phyloP scores from a whole-genome alignment of 768 basidiomycete genomes.

The Tylopilus balloui region DNA sequence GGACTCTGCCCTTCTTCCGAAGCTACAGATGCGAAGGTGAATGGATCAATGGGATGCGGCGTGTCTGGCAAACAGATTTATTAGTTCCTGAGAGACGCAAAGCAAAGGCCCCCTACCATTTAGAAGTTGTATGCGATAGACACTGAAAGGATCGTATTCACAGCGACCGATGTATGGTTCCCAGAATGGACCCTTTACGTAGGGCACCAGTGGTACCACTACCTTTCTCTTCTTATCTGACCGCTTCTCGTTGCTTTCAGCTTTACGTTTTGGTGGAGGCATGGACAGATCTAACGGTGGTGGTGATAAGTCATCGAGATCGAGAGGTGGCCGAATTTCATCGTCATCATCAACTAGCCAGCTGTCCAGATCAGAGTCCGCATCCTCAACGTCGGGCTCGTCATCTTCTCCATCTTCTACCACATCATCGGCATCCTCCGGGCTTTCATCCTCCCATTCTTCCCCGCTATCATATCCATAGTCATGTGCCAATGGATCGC shows the following conservation, averaged over 20 bases:
- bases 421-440: constrained; percentile 72
- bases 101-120: constrained; percentile 58
- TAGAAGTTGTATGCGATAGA: constrained; percentile 75
- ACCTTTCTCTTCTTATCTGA: constrained; percentile 68
- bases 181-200: constrained; percentile 79
- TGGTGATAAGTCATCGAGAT: constrained; percentile 36
- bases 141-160: constrained; percentile 63
- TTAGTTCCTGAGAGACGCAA: constrained; percentile 3
- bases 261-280: constrained; percentile 61
- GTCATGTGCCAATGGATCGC: constrained; percentile 73
- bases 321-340: constrained; percentile 47
- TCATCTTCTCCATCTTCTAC: constrained; percentile 59
- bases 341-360: constrained; percentile 64
- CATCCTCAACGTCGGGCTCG: constrained; percentile 55
- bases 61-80: constrained; percentile 46
- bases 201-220: constrained; percentile 75
- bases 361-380: constrained; percentile 38
- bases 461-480: constrained; percentile 93
- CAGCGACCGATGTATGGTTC: constrained; percentile 65
- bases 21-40: constrained; percentile 58
- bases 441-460: constrained; percentile 91
- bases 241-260: constrained; percentile 43
- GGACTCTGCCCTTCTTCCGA: constrained; percentile 33
- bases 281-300: constrained; percentile 32
- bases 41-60: constrained; percentile 71